Percentiles rank a stretch among this genome's conserved stretches.
Evolutionary conservation across 768 basidiomycete species (phyloP).

Genomic region (Lentinula sp.): DNA sequence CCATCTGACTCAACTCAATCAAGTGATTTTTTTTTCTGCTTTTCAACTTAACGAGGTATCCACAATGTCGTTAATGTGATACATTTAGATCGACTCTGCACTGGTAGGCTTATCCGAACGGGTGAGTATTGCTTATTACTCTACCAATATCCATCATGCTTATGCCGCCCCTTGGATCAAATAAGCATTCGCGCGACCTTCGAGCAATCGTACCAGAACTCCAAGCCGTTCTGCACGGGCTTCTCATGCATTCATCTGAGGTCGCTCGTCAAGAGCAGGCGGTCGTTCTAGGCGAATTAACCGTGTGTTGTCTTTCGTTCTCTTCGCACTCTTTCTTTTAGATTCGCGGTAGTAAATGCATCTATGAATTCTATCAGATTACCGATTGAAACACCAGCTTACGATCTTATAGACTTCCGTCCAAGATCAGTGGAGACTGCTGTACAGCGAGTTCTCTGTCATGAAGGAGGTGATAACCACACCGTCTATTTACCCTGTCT

Average conservation of each 20-base stretch:
- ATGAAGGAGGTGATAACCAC: neutral
- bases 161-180: too few species aligned
- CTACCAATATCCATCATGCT: neutral
- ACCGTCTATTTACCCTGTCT: neutral
- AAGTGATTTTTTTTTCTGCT: neutral
- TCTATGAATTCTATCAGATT: too few species aligned
- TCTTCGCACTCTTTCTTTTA: neutral
- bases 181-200: slow-evolving; percentile 1
- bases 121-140: neutral
- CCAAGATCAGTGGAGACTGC: neutral
- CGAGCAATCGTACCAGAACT: neutral
- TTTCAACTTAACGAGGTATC: neutral
- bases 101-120: neutral
- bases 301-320: neutral
- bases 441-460: slow-evolving; percentile 17
- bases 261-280: neutral
- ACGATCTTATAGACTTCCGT: neutral
- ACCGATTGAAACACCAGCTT: too few species aligned
- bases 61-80: neutral
- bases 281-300: neutral
- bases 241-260: neutral
- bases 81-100: neutral
- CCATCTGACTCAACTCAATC: neutral
- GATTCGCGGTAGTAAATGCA: too few species aligned
- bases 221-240: neutral